Percentiles rank a stretch among this genome's conserved stretches.
These are phyloP conservation scores for Monotropa hypopitys DNA, from an alignment of 179 eudicot species.

Conservation along the genomic window DNA sequence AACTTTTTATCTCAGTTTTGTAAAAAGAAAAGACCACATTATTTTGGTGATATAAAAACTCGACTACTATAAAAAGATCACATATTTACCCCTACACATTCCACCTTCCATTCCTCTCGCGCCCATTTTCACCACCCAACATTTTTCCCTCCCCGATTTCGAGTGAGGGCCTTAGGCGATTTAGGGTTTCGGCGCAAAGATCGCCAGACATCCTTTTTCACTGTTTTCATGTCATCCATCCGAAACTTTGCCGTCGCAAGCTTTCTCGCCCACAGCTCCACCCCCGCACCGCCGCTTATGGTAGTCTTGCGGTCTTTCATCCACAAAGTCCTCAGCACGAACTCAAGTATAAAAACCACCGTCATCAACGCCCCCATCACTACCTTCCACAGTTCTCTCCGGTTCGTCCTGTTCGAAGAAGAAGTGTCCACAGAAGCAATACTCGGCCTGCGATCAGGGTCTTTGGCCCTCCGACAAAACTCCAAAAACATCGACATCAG, in stretches of 20 bases:
- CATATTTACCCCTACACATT: too few species aligned
- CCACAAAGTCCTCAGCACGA: conserved; percentile 37
- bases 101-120: too few species aligned
- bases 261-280: conserved; percentile 68
- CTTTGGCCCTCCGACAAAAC: conserved; percentile 41
- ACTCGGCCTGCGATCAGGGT: conserved; percentile 21
- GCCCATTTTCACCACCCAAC: too few species aligned
- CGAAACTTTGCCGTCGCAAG: conserved; percentile 54
- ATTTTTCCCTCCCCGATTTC: too few species aligned
- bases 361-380: conserved; percentile 32
- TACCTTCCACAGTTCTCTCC: conserved; percentile 6
- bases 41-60: too few species aligned
- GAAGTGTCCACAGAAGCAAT: conserved; percentile 5
- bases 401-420: background rate
- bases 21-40: too few species aligned
- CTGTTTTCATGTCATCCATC: conserved; percentile 52
- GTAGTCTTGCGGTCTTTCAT: conserved; percentile 36
- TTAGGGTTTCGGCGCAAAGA: too few species aligned
- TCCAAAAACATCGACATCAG: conserved; percentile 56
- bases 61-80: too few species aligned
- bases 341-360: conserved; percentile 23
- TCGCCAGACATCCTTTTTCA: too few species aligned
- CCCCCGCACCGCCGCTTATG: conserved; percentile 68
- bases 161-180: too few species aligned
- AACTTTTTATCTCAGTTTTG: too few species aligned